A percentile compares a stretch with the other conserved stretches of the same genome.
phyloP scores from a whole-genome alignment of 2,329 filamentous ascomycete species.

The Aureobasidium lini region DNA sequence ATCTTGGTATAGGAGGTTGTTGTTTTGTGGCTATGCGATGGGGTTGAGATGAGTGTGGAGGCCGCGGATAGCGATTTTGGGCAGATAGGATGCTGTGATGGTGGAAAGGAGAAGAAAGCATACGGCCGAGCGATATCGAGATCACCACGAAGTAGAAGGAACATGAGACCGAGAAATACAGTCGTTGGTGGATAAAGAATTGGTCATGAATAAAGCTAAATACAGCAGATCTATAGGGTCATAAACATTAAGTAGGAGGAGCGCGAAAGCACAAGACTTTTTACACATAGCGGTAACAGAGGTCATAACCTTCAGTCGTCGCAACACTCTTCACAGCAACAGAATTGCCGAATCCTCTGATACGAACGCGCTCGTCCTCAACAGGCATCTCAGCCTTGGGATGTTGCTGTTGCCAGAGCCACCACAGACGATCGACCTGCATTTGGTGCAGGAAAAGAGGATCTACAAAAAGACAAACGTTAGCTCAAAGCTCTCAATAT shows the following conservation, averaged over 20 bases:
- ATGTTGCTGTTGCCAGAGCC: constrained; percentile 19
- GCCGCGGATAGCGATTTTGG: no score
- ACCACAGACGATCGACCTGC: constrained; percentile 17
- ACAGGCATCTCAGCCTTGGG: constrained; percentile 17
- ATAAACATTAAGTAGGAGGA: neutral
- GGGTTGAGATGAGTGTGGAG: no score
- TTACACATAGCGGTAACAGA: constrained; percentile 21
- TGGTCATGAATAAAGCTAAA: neutral
- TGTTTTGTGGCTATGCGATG: no score
- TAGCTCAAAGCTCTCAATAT: constrained; percentile 4
- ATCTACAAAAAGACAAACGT: constrained; percentile 4
- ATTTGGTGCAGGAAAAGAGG: constrained; percentile 17
- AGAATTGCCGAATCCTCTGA: constrained; percentile 17
- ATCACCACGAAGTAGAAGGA: no score
- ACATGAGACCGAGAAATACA: no score
- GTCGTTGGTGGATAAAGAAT: neutral
- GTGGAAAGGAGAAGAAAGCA: no score
- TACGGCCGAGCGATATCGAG: no score
- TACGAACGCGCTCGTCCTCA: constrained; percentile 18
- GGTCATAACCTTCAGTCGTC: constrained; percentile 16
- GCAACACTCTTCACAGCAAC: constrained; percentile 20
- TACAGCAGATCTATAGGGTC: neutral
- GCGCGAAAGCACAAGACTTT: no score
- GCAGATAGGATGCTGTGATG: no score
- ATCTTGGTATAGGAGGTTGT: no score